phyloP scores from a whole-genome alignment of 768 basidiomycete species.

The Phaeolepiota aurea region DNA sequence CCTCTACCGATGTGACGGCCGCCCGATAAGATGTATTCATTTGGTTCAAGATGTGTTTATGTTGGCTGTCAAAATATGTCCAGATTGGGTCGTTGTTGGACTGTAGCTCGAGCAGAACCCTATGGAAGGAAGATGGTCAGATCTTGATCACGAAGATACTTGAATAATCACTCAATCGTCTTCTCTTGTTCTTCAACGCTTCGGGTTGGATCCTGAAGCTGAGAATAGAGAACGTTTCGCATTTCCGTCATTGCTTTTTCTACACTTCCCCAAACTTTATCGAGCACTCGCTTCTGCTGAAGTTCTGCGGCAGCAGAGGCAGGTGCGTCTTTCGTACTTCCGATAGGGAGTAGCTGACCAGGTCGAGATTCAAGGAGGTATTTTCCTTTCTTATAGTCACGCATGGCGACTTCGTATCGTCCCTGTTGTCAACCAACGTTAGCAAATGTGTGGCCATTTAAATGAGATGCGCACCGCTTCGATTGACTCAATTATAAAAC shows the following conservation, averaged over 20 bases:
- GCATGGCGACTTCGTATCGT: slow-evolving; percentile 86
- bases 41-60: slow-evolving; percentile 73
- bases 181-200: slow-evolving; percentile 93
- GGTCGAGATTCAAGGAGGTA: slow-evolving; percentile 86
- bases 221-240: slow-evolving; percentile 65
- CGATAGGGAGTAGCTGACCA: slow-evolving; percentile 71
- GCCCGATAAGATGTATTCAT: slow-evolving; percentile 59
- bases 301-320: slow-evolving; percentile 42
- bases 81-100: slow-evolving; percentile 86
- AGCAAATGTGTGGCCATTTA: too few species aligned
- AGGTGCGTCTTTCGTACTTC: slow-evolving; percentile 49
- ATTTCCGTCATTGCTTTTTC: slow-evolving; percentile 94
- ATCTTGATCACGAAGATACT: too few species aligned
- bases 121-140: slow-evolving; percentile 18
- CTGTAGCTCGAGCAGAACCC: slow-evolving; percentile 84
- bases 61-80: slow-evolving; percentile 93
- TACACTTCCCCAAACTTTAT: slow-evolving; percentile 93
- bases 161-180: slow-evolving; percentile 74
- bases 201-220: slow-evolving; percentile 72
- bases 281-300: slow-evolving; percentile 87
- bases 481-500: slow-evolving; percentile 79
- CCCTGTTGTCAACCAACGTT: slow-evolving; percentile 44
- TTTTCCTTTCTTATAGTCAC: slow-evolving; percentile 97
- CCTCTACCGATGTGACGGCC: slow-evolving; percentile 46
- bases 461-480: slow-evolving; percentile 57